These are phyloP conservation scores for Pseudofabraea citricarpa DNA, from an alignment of 2,329 filamentous ascomycete species.

Conservation along the genomic window DNA sequence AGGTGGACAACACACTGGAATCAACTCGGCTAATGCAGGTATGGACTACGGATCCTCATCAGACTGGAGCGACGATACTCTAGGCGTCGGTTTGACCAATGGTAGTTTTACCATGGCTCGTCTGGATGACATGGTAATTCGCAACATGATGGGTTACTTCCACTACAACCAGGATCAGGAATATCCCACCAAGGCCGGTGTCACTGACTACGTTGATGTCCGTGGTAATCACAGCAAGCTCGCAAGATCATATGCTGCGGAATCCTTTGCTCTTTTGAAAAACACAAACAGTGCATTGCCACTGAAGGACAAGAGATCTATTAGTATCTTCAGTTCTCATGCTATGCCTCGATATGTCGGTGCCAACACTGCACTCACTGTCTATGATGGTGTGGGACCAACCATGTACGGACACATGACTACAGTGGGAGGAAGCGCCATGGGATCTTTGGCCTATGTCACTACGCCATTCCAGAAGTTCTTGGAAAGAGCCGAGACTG, in stretches of 20 bases:
- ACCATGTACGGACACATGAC: constrained; percentile 2
- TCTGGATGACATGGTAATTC: constrained; percentile 1
- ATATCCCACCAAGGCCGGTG: background rate
- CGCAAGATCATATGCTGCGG: constrained; percentile 50
- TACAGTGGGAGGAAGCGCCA: constrained; percentile 1
- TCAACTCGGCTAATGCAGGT: constrained; percentile 8
- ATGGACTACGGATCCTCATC: constrained; percentile 7
- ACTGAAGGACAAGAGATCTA: constrained; percentile 49
- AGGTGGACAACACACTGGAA: constrained; percentile 5
- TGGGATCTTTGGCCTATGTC: constrained; percentile 44
- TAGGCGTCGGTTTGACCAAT: constrained; percentile 9
- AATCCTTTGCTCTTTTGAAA: constrained; percentile 72
- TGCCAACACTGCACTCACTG: constrained; percentile 1
- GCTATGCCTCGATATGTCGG: constrained; percentile 60
- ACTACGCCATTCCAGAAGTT: constrained; percentile 30
- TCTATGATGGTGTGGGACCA: background rate
- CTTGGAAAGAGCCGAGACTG: background rate
- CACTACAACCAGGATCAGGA: constrained; percentile 1
- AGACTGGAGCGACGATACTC: constrained; percentile 4
- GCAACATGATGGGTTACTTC: background rate
- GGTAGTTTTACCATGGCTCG: constrained; percentile 7
- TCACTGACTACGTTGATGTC: constrained; percentile 59
- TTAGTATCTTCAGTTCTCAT: constrained; percentile 60
- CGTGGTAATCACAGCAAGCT: constrained; percentile 56
- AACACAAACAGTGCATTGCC: constrained; percentile 62